phyloP scores from a whole-genome alignment of 306 rosid species.

The Casuarina glauca region DNA sequence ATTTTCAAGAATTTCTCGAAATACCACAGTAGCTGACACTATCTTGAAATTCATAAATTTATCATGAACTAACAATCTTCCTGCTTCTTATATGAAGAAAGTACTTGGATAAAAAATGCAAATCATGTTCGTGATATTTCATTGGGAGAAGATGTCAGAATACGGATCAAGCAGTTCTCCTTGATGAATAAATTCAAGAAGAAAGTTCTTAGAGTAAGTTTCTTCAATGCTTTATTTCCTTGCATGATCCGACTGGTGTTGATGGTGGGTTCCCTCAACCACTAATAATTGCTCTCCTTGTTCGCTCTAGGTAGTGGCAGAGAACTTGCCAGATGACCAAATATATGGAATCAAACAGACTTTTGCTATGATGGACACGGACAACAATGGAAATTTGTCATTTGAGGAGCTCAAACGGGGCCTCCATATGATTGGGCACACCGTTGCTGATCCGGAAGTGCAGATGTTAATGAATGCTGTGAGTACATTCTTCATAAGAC shows the following conservation, averaged over 20 bases:
- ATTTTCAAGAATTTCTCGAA: background rate
- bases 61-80: constrained; percentile 25
- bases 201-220: constrained; percentile 88
- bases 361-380: constrained; percentile 84
- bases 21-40: background rate
- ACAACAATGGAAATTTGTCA: constrained; percentile 69
- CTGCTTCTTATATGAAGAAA: constrained; percentile 46
- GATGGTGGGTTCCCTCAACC: background rate
- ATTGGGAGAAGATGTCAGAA: constrained; percentile 78
- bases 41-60: background rate
- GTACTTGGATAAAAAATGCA: constrained; percentile 73
- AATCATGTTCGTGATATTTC: constrained; percentile 55
- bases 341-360: constrained; percentile 55
- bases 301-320: constrained; percentile 76
- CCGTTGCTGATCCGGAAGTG: constrained; percentile 72
- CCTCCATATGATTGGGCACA: constrained; percentile 61
- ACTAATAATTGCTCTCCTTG: background rate
- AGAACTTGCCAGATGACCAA: constrained; percentile 77
- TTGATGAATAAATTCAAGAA: constrained; percentile 92
- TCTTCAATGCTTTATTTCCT: background rate
- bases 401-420: constrained; percentile 90
- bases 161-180: constrained; percentile 86
- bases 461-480: constrained; percentile 81
- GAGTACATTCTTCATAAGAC: constrained; percentile 32
- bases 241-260: background rate